Evolutionary conservation across 148 eudicot species (phyloP), one percentile per base, ranked within the genome.

Genomic region (Camellia sinensis): DNA sequence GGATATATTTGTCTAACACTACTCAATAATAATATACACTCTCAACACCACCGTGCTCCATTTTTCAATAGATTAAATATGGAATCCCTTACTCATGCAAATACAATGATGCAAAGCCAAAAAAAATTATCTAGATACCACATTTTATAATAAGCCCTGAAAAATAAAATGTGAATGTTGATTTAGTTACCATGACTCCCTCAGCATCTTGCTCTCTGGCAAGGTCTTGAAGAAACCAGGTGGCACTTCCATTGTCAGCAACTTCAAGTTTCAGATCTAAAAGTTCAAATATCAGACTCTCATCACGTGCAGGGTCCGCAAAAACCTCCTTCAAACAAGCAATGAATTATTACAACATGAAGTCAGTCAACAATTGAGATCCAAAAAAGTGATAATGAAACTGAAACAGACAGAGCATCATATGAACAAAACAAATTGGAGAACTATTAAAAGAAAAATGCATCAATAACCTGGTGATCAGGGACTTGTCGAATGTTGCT

Each of bases 81-180:
- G 92, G 80, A 12, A 96, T 29, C 37, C 37, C 37, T 29, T 29
- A 29, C 37, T 29, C 37, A 29, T 29, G 0, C 37, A 29, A 29
- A 29, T 29, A 29, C 37, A 29, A 29, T 1, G 37, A 29, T 29
- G 37, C 37, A 29, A 29, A 29, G 37, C 37, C 37, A 29, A 29
- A 29, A 29, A 29, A 29, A 29, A 29, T 29, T 29, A 82, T 83
- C 92, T 97, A 80, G 91, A 44, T 72, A 93, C 88, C 75, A 96
- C 75, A 85, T 98, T 93, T 82, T 93, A 65, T 93, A 97, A 14
- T 95, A 85, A 3, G 74, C 71, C 22, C 92, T 90, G 78, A 93
- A 97, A 64, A 81, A 92, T 87, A 92, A 93, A 14, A 82, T 98
- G 37, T 29, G 37, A 29, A 29, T 29, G 37, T 29, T 29, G 37